These are phyloP conservation scores for Aspergillus sojae DNA, from an alignment of 2,329 filamentous ascomycete genomes.

Conservation along the genomic window DNA sequence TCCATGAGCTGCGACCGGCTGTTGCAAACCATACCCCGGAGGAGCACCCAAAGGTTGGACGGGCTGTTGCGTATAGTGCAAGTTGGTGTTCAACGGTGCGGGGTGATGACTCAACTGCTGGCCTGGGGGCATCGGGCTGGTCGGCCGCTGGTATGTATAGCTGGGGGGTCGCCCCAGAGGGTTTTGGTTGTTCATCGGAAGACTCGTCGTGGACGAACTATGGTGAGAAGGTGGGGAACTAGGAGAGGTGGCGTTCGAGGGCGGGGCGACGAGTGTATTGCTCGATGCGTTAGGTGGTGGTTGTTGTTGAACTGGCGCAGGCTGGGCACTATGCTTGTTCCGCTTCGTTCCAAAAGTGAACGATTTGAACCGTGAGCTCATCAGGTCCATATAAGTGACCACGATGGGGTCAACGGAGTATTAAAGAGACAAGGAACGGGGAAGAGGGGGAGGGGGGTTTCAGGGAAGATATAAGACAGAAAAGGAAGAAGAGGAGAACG, in stretches of 20 bases:
- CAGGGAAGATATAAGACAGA: slow-evolving; percentile 14
- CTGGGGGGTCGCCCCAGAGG: slow-evolving; percentile 64
- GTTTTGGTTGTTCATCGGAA: slow-evolving; percentile 59
- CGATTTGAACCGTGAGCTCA: slow-evolving; percentile 55
- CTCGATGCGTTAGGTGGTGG: slow-evolving; percentile 32
- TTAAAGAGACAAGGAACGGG: slow-evolving; percentile 14
- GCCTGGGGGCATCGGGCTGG: slow-evolving; percentile 54
- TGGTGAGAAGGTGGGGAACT: slow-evolving; percentile 42
- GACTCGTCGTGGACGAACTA: slow-evolving; percentile 53
- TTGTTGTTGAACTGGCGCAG: slow-evolving; percentile 29
- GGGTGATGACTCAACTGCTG: slow-evolving; percentile 49
- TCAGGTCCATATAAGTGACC: slow-evolving; percentile 48
- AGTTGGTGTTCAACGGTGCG: slow-evolving; percentile 58
- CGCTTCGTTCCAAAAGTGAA: slow-evolving; percentile 53
- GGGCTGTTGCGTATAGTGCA: slow-evolving; percentile 50
- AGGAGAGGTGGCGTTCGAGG: slow-evolving; percentile 36
- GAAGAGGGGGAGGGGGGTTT: slow-evolving; percentile 12
- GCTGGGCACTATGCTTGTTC: slow-evolving; percentile 52
- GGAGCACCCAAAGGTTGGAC: slow-evolving; percentile 43
- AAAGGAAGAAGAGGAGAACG: background rate
- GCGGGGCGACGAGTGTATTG: slow-evolving; percentile 37
- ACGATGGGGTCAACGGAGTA: slow-evolving; percentile 19
- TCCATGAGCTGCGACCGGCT: slow-evolving; percentile 29
- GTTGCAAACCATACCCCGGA: slow-evolving; percentile 49
- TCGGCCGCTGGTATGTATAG: slow-evolving; percentile 61